Evolutionary conservation across 306 rosid genomes (phyloP).

Genomic region (Pachyrhizus erosus): DNA sequence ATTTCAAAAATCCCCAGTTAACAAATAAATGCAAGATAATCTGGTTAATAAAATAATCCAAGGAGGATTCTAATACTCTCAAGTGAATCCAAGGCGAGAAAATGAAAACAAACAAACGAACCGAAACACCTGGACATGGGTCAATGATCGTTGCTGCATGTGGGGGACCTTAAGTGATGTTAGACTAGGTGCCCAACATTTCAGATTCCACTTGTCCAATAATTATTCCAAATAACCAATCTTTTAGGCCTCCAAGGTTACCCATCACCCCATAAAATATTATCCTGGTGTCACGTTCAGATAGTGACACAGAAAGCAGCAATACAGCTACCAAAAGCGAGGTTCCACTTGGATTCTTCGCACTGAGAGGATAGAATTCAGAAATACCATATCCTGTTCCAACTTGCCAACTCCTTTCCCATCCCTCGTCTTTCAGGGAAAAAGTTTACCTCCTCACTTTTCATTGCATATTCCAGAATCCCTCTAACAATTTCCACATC

Average conservation of each 20-base stretch:
- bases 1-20: not conserved
- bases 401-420: slow-evolving; percentile 16
- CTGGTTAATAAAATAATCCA: slow-evolving; percentile 31
- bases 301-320: slow-evolving; percentile 50
- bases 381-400: not conserved
- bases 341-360: slow-evolving; percentile 47
- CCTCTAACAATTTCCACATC: slow-evolving; percentile 35
- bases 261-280: slow-evolving; percentile 33
- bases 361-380: not conserved
- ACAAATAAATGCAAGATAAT: not conserved
- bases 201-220: slow-evolving; percentile 41
- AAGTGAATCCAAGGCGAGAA: slow-evolving; percentile 11
- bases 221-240: not conserved
- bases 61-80: not conserved
- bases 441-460: slow-evolving; percentile 36
- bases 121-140: not conserved
- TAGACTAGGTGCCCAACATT: slow-evolving; percentile 37
- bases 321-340: slow-evolving; percentile 38
- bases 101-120: not conserved
- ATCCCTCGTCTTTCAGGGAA: slow-evolving; percentile 11
- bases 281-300: slow-evolving; percentile 30
- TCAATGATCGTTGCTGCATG: slow-evolving; percentile 30
- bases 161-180: slow-evolving; percentile 45
- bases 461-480: slow-evolving; percentile 54
- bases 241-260: slow-evolving; percentile 31